Conservation (phyloP, 1,284 basidiomycete species). For the Rhodotorula sp. region DNA sequence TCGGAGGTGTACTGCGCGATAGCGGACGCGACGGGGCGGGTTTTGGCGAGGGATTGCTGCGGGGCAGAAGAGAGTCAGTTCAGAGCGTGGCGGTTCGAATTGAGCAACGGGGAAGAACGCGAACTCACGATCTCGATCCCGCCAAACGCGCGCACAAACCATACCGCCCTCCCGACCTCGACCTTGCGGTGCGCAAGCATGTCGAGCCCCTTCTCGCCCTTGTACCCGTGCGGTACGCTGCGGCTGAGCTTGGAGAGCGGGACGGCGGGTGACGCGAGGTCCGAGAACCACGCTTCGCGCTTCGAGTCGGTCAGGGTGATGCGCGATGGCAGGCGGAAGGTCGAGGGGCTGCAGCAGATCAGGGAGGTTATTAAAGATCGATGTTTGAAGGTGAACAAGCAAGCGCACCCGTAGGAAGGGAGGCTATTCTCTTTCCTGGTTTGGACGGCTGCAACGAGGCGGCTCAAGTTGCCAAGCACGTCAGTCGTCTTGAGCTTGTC, state of each 20-base stretch:
- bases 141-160: slow-evolving; percentile 94
- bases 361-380: too few relatives aligned
- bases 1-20: slow-evolving; percentile 78
- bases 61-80: slow-evolving; percentile 13
- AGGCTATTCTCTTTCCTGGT: slow-evolving; percentile 56
- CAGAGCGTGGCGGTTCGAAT: neutral
- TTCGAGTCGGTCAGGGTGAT: slow-evolving; percentile 89
- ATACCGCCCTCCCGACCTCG: slow-evolving; percentile 81
- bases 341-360: slow-evolving; percentile 30
- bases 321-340: slow-evolving; percentile 80
- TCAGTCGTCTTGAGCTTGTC: slow-evolving; percentile 54
- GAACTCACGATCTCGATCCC: slow-evolving; percentile 73
- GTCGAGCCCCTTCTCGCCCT: slow-evolving; percentile 89
- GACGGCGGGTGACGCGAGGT: slow-evolving; percentile 83
- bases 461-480: slow-evolving; percentile 69
- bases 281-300: slow-evolving; percentile 83
- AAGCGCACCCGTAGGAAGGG: slow-evolving; percentile 50
- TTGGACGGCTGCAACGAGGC: slow-evolving; percentile 78
- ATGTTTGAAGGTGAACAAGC: neutral
- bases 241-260: slow-evolving; percentile 83
- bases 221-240: slow-evolving; percentile 89
- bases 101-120: neutral
- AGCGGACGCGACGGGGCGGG: slow-evolving; percentile 54
- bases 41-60: slow-evolving; percentile 56
- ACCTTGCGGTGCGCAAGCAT: slow-evolving; percentile 79